A percentile compares a stretch with the other conserved stretches of the same genome.
phyloP scores from a whole-genome alignment of 2,329 filamentous ascomycete genomes.

The Cadophora luteo-olivacea region DNA sequence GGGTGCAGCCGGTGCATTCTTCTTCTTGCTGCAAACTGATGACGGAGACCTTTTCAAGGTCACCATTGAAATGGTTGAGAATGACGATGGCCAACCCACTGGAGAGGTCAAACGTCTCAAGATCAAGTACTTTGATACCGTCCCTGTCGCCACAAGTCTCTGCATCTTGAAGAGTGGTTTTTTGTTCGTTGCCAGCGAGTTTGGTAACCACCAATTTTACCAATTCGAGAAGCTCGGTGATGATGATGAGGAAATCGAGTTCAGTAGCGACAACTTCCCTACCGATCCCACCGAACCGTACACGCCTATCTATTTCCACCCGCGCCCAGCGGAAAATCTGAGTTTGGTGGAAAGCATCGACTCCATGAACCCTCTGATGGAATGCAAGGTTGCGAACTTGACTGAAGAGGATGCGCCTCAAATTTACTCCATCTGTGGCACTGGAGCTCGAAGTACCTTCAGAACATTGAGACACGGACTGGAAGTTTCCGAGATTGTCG shows the following conservation, averaged over 20 bases:
- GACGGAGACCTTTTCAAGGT: conserved; percentile 99
- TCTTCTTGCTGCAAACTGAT: conserved; percentile 94
- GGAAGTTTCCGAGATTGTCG: conserved; percentile 94
- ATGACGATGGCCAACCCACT: conserved; percentile 77
- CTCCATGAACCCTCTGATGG: conserved; percentile 89
- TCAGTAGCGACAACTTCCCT: conserved; percentile 81
- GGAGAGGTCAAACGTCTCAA: conserved; percentile 84
- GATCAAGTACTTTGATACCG: conserved; percentile 98
- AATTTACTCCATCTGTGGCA: conserved; percentile 91
- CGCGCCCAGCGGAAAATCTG: conserved; percentile 80
- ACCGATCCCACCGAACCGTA: conserved; percentile 76
- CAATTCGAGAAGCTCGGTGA: conserved; percentile 98
- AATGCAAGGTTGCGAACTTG: conserved; percentile 90
- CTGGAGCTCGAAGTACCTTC: conserved; percentile 87
- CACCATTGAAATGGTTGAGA: conserved; percentile 87
- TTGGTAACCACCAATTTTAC: conserved; percentile 92
- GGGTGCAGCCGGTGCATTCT: conserved; percentile 82
- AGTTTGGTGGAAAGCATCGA: conserved; percentile 84
- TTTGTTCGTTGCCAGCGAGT: conserved; percentile 89
- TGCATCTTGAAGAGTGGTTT: conserved; percentile 97
- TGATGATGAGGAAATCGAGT: conserved; percentile 89
- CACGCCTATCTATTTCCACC: conserved; percentile 83
- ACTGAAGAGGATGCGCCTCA: conserved; percentile 94
- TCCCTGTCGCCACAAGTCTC: conserved; percentile 84
- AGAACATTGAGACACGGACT: conserved; percentile 91